These are phyloP conservation scores for Candolleomyces aberdarensis DNA, from an alignment of 768 basidiomycete genomes.

Conservation along the genomic window DNA sequence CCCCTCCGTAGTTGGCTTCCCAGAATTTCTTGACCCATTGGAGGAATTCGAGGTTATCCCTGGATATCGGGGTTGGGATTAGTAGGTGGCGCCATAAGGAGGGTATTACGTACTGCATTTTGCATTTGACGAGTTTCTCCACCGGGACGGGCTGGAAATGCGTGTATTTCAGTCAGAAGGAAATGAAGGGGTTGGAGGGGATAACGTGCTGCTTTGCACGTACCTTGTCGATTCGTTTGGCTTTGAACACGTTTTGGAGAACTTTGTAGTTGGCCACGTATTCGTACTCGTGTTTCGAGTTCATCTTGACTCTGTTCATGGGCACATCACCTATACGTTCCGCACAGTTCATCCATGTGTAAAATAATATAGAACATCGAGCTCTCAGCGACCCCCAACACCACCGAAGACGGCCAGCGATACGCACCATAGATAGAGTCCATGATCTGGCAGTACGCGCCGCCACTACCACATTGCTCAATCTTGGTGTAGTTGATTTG, in stretches of 20 bases:
- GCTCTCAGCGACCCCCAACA: neutral
- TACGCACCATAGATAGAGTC: slow-evolving; percentile 89
- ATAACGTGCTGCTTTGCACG: slow-evolving; percentile 14
- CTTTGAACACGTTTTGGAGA: slow-evolving; percentile 88
- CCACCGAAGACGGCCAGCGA: slow-evolving; percentile 7
- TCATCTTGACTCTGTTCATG: slow-evolving; percentile 92
- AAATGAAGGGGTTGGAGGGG: neutral
- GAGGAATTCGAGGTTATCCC: slow-evolving; percentile 97
- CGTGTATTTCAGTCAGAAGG: neutral
- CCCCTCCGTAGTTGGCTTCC: slow-evolving; percentile 88
- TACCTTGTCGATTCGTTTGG: slow-evolving; percentile 93
- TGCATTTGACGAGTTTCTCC: slow-evolving; percentile 94
- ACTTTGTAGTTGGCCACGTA: slow-evolving; percentile 94
- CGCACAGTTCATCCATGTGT: neutral
- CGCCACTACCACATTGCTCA: slow-evolving; percentile 89
- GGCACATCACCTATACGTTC: slow-evolving; percentile 72
- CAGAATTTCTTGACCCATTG: slow-evolving; percentile 98
- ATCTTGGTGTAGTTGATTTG: slow-evolving; percentile 90
- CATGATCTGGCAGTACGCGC: slow-evolving; percentile 91
- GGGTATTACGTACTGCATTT: slow-evolving; percentile 83
- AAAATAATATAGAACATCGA: slow-evolving; percentile 12
- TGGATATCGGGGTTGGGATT: slow-evolving; percentile 20
- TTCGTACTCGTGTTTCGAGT: slow-evolving; percentile 95
- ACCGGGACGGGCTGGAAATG: slow-evolving; percentile 80
- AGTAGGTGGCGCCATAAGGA: neutral